A percentile compares a stretch with the other conserved stretches of the same genome.
phyloP scores from a whole-genome alignment of 2,329 filamentous ascomycete genomes.

The Colletotrichum trifolii region DNA sequence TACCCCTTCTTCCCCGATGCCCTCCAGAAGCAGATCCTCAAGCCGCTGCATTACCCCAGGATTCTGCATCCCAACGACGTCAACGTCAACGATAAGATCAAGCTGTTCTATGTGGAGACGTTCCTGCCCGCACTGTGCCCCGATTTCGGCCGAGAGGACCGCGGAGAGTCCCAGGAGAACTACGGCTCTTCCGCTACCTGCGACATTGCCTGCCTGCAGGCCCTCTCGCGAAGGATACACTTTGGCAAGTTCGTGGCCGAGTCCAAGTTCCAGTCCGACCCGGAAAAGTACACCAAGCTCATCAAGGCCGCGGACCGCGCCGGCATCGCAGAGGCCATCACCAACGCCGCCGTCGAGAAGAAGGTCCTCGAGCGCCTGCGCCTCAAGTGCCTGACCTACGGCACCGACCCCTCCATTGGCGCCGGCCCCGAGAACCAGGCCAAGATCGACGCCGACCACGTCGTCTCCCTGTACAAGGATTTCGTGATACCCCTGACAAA shows the following conservation, averaged over 20 bases:
- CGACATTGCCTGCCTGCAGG: slow-evolving; percentile 91
- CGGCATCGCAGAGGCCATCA: slow-evolving; percentile 91
- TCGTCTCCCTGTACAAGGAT: slow-evolving; percentile 90
- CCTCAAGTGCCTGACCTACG: slow-evolving; percentile 93
- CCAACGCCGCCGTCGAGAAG: slow-evolving; percentile 85
- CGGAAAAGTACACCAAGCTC: slow-evolving; percentile 81
- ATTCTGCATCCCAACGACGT: slow-evolving; percentile 91
- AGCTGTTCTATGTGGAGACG: slow-evolving; percentile 82
- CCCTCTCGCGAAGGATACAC: slow-evolving; percentile 89
- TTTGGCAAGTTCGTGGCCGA: slow-evolving; percentile 99
- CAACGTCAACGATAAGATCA: slow-evolving; percentile 90
- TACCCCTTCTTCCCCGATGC: slow-evolving; percentile 94
- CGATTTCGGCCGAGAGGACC: slow-evolving; percentile 80
- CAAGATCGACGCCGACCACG: slow-evolving; percentile 94
- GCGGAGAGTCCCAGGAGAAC: slow-evolving; percentile 90
- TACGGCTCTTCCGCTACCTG: slow-evolving; percentile 93
- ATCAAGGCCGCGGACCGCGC: slow-evolving; percentile 84
- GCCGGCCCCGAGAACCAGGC: slow-evolving; percentile 64
- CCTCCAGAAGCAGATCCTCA: slow-evolving; percentile 84
- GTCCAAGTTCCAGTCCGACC: slow-evolving; percentile 88
- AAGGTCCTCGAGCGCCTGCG: slow-evolving; percentile 88
- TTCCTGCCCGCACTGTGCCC: slow-evolving; percentile 87
- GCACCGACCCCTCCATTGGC: slow-evolving; percentile 81
- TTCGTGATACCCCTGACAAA: slow-evolving; percentile 98
- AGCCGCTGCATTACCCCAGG: slow-evolving; percentile 85